Evolutionary conservation across 192 early-diverging fungal genomes (phyloP), one percentile per base, ranked within the genome.

Genomic region (Funneliformis geosporum): DNA sequence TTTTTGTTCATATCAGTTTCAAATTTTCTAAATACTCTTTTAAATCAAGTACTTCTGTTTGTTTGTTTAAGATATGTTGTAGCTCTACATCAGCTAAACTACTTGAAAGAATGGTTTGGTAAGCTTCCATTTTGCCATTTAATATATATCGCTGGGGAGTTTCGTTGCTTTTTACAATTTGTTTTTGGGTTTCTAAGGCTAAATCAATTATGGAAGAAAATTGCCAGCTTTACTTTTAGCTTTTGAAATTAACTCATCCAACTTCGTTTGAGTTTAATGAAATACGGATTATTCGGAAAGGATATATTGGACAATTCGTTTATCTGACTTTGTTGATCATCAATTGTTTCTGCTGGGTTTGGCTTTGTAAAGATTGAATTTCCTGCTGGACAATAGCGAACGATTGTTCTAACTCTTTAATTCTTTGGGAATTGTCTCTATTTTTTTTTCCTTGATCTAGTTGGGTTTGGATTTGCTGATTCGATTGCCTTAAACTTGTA

Each of bases 171-270:
- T 8, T 4, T 4, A n/a, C 3, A 2, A 39, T 69, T 69, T 69
- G 40, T 42, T 69, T 28, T 39, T 69, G 38, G 25, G 67, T 42
- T 69, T 69, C 67, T 69, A 69, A n/a, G 25, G 42, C 16, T 21
- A 69, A 43, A 7, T 43, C 67, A 11, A 69, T n/a, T 42, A 69
- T 42, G 33, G 33, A 33, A 33, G 33, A 33, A 33, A 33, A 33
- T 33, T 33, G 33, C 69, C 70, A 0, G 25, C 25, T 73, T 73
- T 73, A 0, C 2, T 50, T 50, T 73, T 73, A 1, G 23, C 21
- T 6, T 46, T 11, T 2, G 23, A 38, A 28, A 50, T 73, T 73
- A 73, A 73, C 27, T 50, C 23, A 14, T 10, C 70, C 7, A 73
- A 73, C 50, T 46, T 28, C 1, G 25, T 27, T 50, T 73, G 46